Evolutionary conservation across 805 yeast genomes (phyloP), one percentile per base, ranked within the genome.

Genomic region (Metschnikowia santaceciliae): DNA sequence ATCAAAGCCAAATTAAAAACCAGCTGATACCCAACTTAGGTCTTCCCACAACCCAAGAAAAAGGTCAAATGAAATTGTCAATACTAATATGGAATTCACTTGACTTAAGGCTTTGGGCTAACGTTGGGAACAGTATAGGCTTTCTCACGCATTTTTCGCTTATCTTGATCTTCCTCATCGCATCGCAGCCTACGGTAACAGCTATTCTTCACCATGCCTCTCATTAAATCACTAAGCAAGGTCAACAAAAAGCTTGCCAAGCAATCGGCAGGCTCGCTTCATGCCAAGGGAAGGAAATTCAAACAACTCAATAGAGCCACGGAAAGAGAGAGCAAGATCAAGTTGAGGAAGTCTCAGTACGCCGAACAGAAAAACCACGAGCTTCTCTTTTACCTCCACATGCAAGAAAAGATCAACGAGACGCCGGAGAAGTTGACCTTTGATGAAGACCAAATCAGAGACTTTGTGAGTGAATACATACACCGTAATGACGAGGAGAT

Each of bases 201-300:
- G 42, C 4, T 40, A 26, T 26, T 40, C 20, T 20, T 30, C 15
- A 13, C 44, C 23, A 84, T 86, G 91, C 90, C 90, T 14, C 69
- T 84, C 54, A 85, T 82, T 15, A 88, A 86, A 61, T 81, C 81
- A 54, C 72, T 88, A 47, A 66, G 74, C 20, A 88, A 87, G 60
- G 86, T 88, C 34, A 75, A 79, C 56, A 84, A 84, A 68, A 75
- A 77, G 57, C 69, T 83, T 49, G 71, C 79, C 51, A 77, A 77
- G 59, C 61, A 57, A 40, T 72, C 80, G 53, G 80, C 78, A 38
- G 81, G 79, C 41, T 73, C 79, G 36, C 71, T 87, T 58, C 98
- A 92, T 65, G 94, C 96, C 20, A 86, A 84, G 62, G 96, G 97
- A 8, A 79, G 97, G 48, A 92, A 90, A 67, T 86, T 90, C 67